Conservation (phyloP, 768 basidiomycete genomes). For the Lactarius trivialis region DNA sequence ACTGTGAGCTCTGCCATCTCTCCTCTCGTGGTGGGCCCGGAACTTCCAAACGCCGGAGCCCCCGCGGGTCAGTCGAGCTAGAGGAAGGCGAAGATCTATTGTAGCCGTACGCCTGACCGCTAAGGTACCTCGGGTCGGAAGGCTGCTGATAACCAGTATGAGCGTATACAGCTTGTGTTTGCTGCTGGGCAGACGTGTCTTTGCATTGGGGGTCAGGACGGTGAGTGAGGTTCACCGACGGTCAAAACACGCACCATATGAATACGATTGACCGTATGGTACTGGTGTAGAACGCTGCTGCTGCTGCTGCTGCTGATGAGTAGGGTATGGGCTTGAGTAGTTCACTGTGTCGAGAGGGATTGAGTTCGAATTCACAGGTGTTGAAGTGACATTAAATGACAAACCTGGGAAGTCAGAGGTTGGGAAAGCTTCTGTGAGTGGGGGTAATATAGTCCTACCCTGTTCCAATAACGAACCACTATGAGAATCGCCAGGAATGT, state of each 20-base stretch:
- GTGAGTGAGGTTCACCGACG: neutral
- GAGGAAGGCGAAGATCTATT: constrained; percentile 13
- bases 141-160: constrained; percentile 9
- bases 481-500: constrained; percentile 18
- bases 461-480: constrained; percentile 21
- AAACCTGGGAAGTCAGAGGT: constrained; percentile 22
- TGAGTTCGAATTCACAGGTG: constrained; percentile 17
- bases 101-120: neutral
- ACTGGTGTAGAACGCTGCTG: constrained; percentile 15
- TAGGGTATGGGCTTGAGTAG: constrained; percentile 5
- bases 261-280: constrained; percentile 10
- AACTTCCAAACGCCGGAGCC: constrained; percentile 13
- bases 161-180: constrained; percentile 3
- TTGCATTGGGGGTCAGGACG: constrained; percentile 3
- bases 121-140: constrained; percentile 7
- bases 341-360: constrained; percentile 14
- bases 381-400: constrained; percentile 17
- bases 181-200: constrained; percentile 11
- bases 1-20: constrained; percentile 3
- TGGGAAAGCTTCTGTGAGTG: constrained; percentile 22
- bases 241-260: constrained; percentile 13
- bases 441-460: constrained; percentile 24
- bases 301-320: too few relatives aligned
- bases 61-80: neutral
- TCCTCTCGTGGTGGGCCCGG: neutral